Evolutionary conservation across 2,329 filamentous ascomycete species (phyloP).

Genomic region (Graphiopsis chlorocephala): DNA sequence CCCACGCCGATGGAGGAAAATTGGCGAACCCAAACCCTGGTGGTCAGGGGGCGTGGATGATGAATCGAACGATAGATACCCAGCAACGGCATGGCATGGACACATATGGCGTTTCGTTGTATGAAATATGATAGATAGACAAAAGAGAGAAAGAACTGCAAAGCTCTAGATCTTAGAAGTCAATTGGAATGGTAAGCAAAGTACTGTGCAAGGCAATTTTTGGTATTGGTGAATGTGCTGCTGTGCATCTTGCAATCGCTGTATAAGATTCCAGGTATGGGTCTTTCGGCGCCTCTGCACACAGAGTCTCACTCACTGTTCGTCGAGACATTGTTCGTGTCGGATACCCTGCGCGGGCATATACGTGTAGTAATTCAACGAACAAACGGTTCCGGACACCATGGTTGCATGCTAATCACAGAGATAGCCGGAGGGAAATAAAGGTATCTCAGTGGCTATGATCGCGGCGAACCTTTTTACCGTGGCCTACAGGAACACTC

Average conservation of each 20-base stretch:
- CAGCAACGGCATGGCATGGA: slow-evolving; percentile 7
- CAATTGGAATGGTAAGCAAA: background rate
- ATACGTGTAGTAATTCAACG: background rate
- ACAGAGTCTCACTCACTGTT: background rate
- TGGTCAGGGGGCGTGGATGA: background rate
- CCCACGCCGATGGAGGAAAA: background rate
- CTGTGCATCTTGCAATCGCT: background rate
- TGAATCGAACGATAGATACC: slow-evolving; percentile 4
- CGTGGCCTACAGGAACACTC: background rate
- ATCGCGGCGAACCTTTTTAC: background rate
- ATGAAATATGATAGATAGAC: slow-evolving; percentile 2
- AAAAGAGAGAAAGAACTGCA: background rate
- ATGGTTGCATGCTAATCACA: background rate
- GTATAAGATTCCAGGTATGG: background rate
- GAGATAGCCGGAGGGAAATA: background rate
- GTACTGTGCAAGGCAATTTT: background rate
- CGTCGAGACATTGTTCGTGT: background rate
- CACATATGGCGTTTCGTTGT: slow-evolving; percentile 7
- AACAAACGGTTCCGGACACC: background rate
- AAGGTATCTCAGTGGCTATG: background rate
- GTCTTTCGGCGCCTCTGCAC: background rate
- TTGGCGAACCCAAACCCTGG: background rate
- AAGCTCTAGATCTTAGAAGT: background rate
- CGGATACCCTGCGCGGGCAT: background rate
- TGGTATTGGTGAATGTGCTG: background rate